Base-by-base conservation (phyloP, 352 stramenopile species). In the Pythium apleroticum region DNA sequence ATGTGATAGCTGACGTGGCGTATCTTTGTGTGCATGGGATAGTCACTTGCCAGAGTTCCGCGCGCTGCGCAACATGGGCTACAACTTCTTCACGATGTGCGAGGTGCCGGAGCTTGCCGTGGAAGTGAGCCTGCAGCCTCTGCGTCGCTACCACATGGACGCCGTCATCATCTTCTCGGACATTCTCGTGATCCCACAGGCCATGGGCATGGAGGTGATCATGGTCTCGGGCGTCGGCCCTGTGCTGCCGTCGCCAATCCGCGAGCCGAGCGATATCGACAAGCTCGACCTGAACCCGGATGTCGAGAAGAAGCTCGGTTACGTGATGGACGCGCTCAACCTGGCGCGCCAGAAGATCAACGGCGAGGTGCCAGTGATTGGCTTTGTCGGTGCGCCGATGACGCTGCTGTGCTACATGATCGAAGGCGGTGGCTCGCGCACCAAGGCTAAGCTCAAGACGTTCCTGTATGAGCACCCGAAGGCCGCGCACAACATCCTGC, bases 371-470 rank as follows among this genome's bases (percentile, higher is more conserved):
- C 93, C 94, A n/a, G 77, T 99, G 2, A 99, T 99, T 70, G 97
- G 97, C 46, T 99, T 99, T 75, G 96, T 91, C n/a, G 97, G 97
- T 30, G 97, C 88, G 17, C 97, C 97, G 14, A 96, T 97, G 65
- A 99, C 97, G 35, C 86, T 99, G 45, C 84, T 99, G 53, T 98
- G 95, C 80, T 99, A 99, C 83, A 99, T 99, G 95, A 96, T 99
- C 27, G 97, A 98, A 53, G 97, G 97, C 63, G 95, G 94, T 25
- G 96, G 92, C 37, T 98, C 94, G 65, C 97, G 97, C 70, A 99
- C 98, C 52, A 96, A 95, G 65, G 82, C 91, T 22, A 83, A 97
- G 65, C 90, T 97, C 52, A 97, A 98, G 80, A 89, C 90, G n/a
- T 99, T 97, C 81, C 69, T 99, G 24, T 93, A 96, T 65, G 76